Evolutionary conservation across 2,329 filamentous ascomycete genomes (phyloP).

Genomic region (Cladosporium cucumerinum): DNA sequence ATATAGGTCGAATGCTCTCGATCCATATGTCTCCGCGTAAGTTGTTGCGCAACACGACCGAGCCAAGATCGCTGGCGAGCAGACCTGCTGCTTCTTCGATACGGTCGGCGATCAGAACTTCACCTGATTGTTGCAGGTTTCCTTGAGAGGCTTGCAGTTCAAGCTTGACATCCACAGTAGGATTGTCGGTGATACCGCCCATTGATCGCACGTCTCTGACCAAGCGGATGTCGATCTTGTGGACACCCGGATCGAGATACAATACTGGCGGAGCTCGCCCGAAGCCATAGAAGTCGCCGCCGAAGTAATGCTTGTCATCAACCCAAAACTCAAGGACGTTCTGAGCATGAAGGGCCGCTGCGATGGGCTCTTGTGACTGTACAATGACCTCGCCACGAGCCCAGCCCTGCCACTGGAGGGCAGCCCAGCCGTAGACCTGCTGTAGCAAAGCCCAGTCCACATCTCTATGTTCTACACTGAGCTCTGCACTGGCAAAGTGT

Average conservation of each 20-base stretch:
- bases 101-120: constrained; percentile 51
- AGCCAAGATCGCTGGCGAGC: constrained; percentile 48
- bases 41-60: constrained; percentile 48
- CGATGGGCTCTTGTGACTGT: constrained; percentile 28
- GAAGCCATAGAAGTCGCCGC: constrained; percentile 56
- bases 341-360: constrained; percentile 46
- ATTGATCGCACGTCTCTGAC: constrained; percentile 56
- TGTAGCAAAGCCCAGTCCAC: constrained; percentile 55
- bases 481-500: constrained; percentile 34
- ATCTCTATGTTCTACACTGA: constrained; percentile 48
- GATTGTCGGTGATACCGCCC: constrained; percentile 47
- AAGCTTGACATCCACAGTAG: constrained; percentile 44
- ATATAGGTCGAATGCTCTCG: constrained; percentile 18
- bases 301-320: constrained; percentile 52
- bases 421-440: constrained; percentile 57
- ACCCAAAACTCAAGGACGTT: constrained; percentile 53
- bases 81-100: constrained; percentile 39
- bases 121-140: constrained; percentile 28
- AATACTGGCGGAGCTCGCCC: constrained; percentile 50
- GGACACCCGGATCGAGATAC: constrained; percentile 47
- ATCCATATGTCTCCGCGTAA: constrained; percentile 23
- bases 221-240: constrained; percentile 52
- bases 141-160: constrained; percentile 31
- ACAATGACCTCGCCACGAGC: constrained; percentile 49
- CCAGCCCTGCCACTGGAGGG: constrained; percentile 59